These are phyloP conservation scores for Monosporascus sp. DNA, from an alignment of 2,329 filamentous ascomycete species.

Conservation along the genomic window DNA sequence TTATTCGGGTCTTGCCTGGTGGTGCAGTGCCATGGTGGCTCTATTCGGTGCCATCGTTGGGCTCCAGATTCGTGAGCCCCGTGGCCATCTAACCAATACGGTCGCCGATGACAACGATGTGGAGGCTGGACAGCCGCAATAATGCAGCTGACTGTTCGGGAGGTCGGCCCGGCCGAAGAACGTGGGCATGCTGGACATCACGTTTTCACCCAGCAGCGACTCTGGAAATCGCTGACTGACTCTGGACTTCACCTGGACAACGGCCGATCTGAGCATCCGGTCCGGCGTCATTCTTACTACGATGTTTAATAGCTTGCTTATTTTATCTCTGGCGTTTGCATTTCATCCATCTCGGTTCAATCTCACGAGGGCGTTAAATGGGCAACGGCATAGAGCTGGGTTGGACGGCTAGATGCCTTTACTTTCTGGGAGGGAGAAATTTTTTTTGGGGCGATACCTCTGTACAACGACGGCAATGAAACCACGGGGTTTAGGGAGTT, in stretches of 20 bases:
- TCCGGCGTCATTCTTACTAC: conserved; percentile 11
- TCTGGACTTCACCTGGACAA: background rate
- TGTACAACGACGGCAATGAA: conserved; percentile 4
- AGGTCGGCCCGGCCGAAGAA: background rate
- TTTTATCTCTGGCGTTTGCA: conserved; percentile 10
- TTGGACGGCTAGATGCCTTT: conserved; percentile 12
- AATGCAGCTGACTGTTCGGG: conserved; percentile 3
- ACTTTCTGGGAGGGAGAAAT: conserved; percentile 1
- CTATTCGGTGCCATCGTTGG: conserved; percentile 69
- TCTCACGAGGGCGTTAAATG: conserved; percentile 7
- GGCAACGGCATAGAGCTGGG: conserved; percentile 14
- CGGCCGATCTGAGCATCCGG: background rate
- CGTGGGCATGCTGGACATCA: background rate
- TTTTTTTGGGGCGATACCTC: conserved; percentile 13
- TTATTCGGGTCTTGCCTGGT: conserved; percentile 89
- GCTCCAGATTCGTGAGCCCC: conserved; percentile 66
- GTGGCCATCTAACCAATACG: conserved; percentile 36
- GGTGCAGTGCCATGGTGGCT: conserved; percentile 76
- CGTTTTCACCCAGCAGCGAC: background rate
- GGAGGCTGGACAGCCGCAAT: conserved; percentile 9
- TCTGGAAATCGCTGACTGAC: background rate
- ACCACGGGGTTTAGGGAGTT: conserved; percentile 8
- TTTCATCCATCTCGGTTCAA: conserved; percentile 1
- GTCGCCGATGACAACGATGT: conserved; percentile 32
- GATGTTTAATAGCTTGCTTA: conserved; percentile 15